These are phyloP conservation scores for Mycosphaerella sp. DNA, from an alignment of 2,329 filamentous ascomycete genomes.

Conservation along the genomic window DNA sequence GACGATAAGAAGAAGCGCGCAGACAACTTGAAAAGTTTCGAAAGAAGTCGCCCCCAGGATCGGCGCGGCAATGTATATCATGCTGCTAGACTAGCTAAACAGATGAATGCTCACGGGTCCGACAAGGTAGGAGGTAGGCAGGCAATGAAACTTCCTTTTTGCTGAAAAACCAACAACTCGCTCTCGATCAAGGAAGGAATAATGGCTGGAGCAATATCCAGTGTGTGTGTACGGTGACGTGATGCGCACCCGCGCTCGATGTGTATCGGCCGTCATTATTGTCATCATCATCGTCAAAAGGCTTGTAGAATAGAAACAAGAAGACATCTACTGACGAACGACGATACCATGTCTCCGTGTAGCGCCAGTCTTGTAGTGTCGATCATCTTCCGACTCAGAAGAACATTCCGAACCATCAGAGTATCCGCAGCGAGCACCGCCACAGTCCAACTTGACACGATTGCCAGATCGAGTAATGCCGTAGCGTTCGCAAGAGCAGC, in stretches of 20 bases:
- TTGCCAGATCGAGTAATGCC: conserved; percentile 87
- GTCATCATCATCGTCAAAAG: conserved; percentile 2
- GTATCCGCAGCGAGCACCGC: conserved; percentile 80
- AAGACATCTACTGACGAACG: conserved; percentile 29
- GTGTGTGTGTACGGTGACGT: neutral
- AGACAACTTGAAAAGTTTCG: conserved; percentile 1
- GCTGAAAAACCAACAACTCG: conserved; percentile 11
- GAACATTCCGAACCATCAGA: conserved; percentile 63
- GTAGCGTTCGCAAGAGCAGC: conserved; percentile 92
- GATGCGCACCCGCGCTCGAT: neutral
- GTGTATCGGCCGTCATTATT: neutral
- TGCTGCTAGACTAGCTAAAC: conserved; percentile 16
- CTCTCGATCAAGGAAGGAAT: conserved; percentile 8
- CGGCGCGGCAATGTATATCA: neutral
- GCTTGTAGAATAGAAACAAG: neutral
- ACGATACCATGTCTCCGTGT: conserved; percentile 44
- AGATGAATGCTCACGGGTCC: neutral
- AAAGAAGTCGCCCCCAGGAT: neutral
- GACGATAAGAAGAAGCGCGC: neutral
- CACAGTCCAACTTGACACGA: conserved; percentile 93
- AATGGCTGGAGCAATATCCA: conserved; percentile 6
- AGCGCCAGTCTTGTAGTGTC: conserved; percentile 24
- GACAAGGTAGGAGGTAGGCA: no score
- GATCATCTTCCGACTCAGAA: conserved; percentile 55
- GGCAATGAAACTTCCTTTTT: no score